A percentile compares a stretch with the other conserved stretches of the same genome.
Conservation (phyloP, 2,329 filamentous ascomycete genomes). For the Colletotrichum godetiae region DNA sequence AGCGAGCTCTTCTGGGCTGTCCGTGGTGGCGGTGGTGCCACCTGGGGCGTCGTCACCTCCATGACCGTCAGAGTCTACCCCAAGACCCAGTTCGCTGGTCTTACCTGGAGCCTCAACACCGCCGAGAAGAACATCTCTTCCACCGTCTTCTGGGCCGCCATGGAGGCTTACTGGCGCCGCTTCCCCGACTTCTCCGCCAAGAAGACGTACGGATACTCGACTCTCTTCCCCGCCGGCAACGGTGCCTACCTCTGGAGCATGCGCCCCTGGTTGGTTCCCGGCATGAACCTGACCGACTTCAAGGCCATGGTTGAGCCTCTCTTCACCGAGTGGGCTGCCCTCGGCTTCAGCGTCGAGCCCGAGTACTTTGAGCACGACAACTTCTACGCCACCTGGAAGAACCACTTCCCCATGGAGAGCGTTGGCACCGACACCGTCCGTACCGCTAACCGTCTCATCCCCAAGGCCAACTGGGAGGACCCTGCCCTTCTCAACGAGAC, state of each 20-base stretch:
- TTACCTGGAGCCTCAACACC: constrained; percentile 43
- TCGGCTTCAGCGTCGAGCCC: constrained; percentile 45
- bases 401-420: constrained; percentile 52
- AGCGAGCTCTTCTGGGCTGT: constrained; percentile 63
- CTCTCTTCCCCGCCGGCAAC: constrained; percentile 24
- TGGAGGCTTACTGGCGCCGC: constrained; percentile 45
- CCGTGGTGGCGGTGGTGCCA: constrained; percentile 56
- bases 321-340: constrained; percentile 41
- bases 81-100: constrained; percentile 47
- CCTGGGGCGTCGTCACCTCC: constrained; percentile 56
- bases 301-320: constrained; percentile 46
- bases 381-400: constrained; percentile 50
- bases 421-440: constrained; percentile 41
- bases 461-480: constrained; percentile 48
- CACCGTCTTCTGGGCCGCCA: constrained; percentile 47
- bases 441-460: constrained; percentile 53
- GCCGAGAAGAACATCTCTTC: constrained; percentile 40
- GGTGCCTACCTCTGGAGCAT: constrained; percentile 43
- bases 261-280: constrained; percentile 50
- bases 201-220: constrained; percentile 43
- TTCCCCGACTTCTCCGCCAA: constrained; percentile 44
- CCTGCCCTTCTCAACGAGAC: constrained; percentile 38
- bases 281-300: constrained; percentile 45
- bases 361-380: constrained; percentile 49
- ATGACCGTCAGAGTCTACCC: constrained; percentile 49